These are phyloP conservation scores for Trametes elegans DNA, from an alignment of 768 basidiomycete species.

Conservation along the genomic window DNA sequence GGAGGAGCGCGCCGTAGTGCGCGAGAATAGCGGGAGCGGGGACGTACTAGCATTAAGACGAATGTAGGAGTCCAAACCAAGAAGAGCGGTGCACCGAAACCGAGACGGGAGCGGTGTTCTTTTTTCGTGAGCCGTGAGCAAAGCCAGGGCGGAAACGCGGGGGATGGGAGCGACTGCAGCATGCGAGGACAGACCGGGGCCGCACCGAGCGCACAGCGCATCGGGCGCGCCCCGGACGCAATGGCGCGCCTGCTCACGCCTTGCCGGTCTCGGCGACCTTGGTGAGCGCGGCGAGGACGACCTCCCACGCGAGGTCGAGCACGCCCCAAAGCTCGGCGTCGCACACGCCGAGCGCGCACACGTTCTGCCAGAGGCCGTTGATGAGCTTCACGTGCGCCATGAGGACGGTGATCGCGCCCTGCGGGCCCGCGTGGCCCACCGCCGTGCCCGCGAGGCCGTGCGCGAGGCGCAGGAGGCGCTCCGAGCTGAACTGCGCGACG, in stretches of 20 bases:
- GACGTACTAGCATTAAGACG: not conserved
- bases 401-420: slow-evolving; percentile 31
- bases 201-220: not conserved
- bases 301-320: slow-evolving; percentile 50
- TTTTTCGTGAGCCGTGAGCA: not conserved
- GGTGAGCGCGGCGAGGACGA: slow-evolving; percentile 42
- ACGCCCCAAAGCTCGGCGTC: slow-evolving; percentile 46
- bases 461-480: slow-evolving; percentile 26
- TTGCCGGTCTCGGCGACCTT: slow-evolving; percentile 22
- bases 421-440: slow-evolving; percentile 24
- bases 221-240: not conserved
- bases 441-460: slow-evolving; percentile 26
- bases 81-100: not conserved
- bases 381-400: slow-evolving; percentile 36
- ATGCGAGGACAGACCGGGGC: not conserved
- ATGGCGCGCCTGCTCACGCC: not conserved
- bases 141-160: too few species aligned
- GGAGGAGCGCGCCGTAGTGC: not conserved
- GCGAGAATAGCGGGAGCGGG: too few species aligned
- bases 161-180: not conserved
- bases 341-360: slow-evolving; percentile 47
- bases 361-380: slow-evolving; percentile 53
- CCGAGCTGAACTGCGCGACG: slow-evolving; percentile 27
- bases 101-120: not conserved
- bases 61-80: slow-evolving; percentile 2